Evolutionary conservation across 1,139 yeast genomes (phyloP).

Genomic region (Geotrichum candidum): DNA sequence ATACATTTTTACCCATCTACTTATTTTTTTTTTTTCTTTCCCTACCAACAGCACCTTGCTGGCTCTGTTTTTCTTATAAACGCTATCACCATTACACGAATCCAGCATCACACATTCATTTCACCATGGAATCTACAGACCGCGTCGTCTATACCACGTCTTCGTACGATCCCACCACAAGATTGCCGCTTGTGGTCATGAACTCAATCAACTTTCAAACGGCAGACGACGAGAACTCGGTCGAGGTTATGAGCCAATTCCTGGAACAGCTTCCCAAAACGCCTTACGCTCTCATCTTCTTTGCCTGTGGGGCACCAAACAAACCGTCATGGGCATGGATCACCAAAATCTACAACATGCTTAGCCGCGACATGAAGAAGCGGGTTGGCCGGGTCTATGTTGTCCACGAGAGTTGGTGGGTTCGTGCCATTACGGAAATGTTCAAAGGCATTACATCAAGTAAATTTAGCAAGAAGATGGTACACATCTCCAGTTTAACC

Average conservation of each 20-base stretch:
- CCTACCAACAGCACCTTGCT: not conserved
- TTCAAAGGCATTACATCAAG: constrained; percentile 54
- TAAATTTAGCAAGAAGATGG: constrained; percentile 40
- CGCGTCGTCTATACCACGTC: constrained; percentile 55
- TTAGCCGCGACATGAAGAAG: constrained; percentile 55
- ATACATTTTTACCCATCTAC: too few relatives aligned
- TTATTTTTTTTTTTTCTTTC: not conserved
- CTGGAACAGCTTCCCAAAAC: constrained; percentile 44
- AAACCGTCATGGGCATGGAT: constrained; percentile 68
- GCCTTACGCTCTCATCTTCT: constrained; percentile 62
- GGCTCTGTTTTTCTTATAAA: not conserved
- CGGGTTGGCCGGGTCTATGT: constrained; percentile 59
- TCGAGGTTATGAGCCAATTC: constrained; percentile 26
- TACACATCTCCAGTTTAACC: constrained; percentile 53
- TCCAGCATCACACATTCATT: not conserved
- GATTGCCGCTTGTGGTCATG: constrained; percentile 61
- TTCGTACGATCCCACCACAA: constrained; percentile 53
- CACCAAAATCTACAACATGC: constrained; percentile 61
- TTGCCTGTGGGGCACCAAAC: constrained; percentile 66
- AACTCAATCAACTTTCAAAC: constrained; percentile 65
- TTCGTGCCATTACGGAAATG: constrained; percentile 72
- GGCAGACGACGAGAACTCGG: constrained; percentile 12
- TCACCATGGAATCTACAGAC: constrained; percentile 22
- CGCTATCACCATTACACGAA: not conserved
- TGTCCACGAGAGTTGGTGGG: constrained; percentile 90